phyloP scores from a whole-genome alignment of 208 protist species.

The Acanthamoeba castellanii region DNA sequence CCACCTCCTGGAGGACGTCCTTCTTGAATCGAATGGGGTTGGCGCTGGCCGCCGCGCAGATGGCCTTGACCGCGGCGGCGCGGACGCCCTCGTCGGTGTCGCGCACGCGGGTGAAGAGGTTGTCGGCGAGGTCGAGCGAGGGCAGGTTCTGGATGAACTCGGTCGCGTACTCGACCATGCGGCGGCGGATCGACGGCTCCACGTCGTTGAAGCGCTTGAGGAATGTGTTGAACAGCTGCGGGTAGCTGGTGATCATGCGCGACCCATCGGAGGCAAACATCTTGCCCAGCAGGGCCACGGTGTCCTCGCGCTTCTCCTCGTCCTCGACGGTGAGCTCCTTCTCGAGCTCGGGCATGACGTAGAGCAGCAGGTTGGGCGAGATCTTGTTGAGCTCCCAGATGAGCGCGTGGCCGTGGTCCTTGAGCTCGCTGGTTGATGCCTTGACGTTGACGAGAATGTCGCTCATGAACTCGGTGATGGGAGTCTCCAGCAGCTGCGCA shows the following conservation, averaged over 20 bases:
- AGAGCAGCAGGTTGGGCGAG: constrained; percentile 55
- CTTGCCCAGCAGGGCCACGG: constrained; percentile 39
- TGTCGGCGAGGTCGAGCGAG: constrained; percentile 30
- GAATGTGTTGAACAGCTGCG: constrained; percentile 55
- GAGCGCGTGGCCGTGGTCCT: constrained; percentile 54
- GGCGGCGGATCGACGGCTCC: constrained; percentile 2
- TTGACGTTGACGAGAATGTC: constrained; percentile 45
- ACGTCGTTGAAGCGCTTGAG: constrained; percentile 46
- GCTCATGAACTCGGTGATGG: constrained; percentile 55
- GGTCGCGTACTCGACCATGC: constrained; percentile 37
- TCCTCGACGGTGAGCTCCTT: constrained; percentile 59
- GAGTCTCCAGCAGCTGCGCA: neutral
- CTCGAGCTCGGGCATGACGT: constrained; percentile 63
- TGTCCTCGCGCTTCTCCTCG: constrained; percentile 15
- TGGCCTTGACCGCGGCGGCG: neutral
- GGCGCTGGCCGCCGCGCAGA: constrained; percentile 12
- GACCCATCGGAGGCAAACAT: constrained; percentile 46
- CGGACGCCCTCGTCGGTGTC: constrained; percentile 35
- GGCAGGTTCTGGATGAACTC: constrained; percentile 59
- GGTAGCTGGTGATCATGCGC: constrained; percentile 57
- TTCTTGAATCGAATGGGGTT: constrained; percentile 51
- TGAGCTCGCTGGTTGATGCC: constrained; percentile 57
- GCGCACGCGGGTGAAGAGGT: constrained; percentile 42
- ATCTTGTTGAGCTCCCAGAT: constrained; percentile 74
- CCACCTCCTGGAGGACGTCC: constrained; percentile 44